Evolutionary conservation across 2,329 filamentous ascomycete species (phyloP), one percentile per base, ranked within the genome.

Genomic region (Zymoseptoria tritici): DNA sequence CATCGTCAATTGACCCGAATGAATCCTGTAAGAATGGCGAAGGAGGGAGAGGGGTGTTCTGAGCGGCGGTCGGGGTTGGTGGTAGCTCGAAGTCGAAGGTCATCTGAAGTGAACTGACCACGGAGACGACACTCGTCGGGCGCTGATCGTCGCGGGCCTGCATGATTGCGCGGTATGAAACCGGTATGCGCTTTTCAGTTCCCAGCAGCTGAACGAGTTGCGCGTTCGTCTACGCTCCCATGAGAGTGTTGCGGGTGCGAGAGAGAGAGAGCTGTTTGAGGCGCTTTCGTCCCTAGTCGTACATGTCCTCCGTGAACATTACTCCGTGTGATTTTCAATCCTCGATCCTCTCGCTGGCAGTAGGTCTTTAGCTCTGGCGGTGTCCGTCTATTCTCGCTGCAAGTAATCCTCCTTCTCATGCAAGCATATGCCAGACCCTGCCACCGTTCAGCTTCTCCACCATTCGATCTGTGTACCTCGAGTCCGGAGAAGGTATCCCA

Each of bases 41-140:
- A 21, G 55, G 52, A 16, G 59, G 60, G 4, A 55, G 56, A 22
- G 58, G 53, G 20, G 49, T 31, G 59, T 21, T 52, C 36, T 53
- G 52, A 53, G 46, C 60, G 57, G 19, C 54, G 46, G 52, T 61
- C 49, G 9, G 52, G 16, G 50, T 29, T 29, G 54, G 56, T 22
- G 55, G 54, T 21, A 69, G 66, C 60, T 69, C 68, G 56, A 70
- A 70, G 57, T 70, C 66, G 60, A 70, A 70, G 57, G 68, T 70
- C 64, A 68, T 67, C 56, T 64, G 64, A 55, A 70, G 54, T n/a
- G 68, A 66, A 53, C 67, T 69, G 56, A 68, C 62, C 19, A 64
- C 61, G 56, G 67, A 67, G 20, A 24, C 49, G 54, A 53, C 46
- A 11, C 36, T 46, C 36, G 36, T 46, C 36, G 36, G 36, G 46